These are phyloP conservation scores for Fusarium tjaetaba DNA, from an alignment of 2,329 filamentous ascomycete species.

Conservation along the genomic window DNA sequence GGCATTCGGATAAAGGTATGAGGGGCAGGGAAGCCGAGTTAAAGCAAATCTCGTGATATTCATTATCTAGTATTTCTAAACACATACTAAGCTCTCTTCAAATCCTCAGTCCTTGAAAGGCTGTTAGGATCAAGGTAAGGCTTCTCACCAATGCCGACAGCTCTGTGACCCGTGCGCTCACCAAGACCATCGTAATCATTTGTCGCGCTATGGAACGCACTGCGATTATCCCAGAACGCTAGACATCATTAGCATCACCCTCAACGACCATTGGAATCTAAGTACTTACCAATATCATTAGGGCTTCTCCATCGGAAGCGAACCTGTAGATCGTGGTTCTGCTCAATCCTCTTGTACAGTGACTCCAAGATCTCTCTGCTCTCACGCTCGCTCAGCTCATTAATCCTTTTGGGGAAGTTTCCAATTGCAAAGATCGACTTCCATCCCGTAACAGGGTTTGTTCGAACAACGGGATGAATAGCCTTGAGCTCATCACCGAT, in stretches of 20 bases:
- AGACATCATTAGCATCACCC: not conserved
- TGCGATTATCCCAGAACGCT: conserved; percentile 71
- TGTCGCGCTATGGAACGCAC: conserved; percentile 66
- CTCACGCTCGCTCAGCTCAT: conserved; percentile 55
- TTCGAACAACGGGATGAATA: conserved; percentile 66
- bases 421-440: conserved; percentile 58
- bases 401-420: conserved; percentile 54
- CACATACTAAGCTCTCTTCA: not conserved
- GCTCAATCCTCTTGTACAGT: conserved; percentile 53
- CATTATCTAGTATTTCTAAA: not conserved
- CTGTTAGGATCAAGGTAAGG: conserved; percentile 65
- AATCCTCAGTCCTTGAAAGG: conserved; percentile 49
- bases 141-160: conserved; percentile 64
- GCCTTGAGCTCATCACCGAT: conserved; percentile 58
- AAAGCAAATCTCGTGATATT: not conserved
- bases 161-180: conserved; percentile 60
- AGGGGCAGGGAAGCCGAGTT: no score
- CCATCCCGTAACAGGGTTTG: conserved; percentile 72
- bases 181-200: conserved; percentile 65
- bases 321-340: conserved; percentile 62
- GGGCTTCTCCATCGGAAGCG: conserved; percentile 56
- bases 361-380: conserved; percentile 54
- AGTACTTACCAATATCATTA: conserved; percentile 50
- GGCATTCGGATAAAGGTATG: no score
- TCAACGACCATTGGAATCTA: rapidly evolving